Base-by-base conservation (phyloP, 129 eudicot genomes). In the Escallonia herrerae region DNA sequence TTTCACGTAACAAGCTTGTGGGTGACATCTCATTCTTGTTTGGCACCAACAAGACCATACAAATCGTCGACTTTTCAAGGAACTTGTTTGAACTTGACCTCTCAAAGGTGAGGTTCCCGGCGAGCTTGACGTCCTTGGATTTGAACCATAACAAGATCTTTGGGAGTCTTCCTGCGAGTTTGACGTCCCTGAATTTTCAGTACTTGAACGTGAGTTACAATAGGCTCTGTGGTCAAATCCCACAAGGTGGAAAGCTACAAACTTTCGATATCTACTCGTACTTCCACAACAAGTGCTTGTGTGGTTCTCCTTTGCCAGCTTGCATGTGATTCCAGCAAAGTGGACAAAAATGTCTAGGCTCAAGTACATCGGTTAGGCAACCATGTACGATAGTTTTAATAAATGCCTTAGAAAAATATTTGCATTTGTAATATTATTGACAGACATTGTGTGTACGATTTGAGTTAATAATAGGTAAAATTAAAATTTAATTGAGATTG, bases 21-120 rank as follows among this genome's bases (percentile, higher is more conserved):
- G 95, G 97, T 0, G 97, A 86, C 50, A 7, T 84, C 1, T 83
- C 88, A 5, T 78, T 85, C 64, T 66, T 89, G 71, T 89, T 89
- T 45, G 90, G 96, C 8, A 39, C 47, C 3, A 75, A 79, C 60
- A 89, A 89, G 77, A 81, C 80, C 6, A 15, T 71, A 6, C 53
- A 64, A 10, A 15, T 4, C 3, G 58, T 65, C 1, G 75, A 72
- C 42, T 67, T 85, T 5, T 77, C 83, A 2, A 70, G 90, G 70
- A 86, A 86, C 64, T 8, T 7, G 47, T 74, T 89, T 37, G 22
- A 63, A 75, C 83, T 86, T 37, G 74, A 86, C 65, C 15, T 90
- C 6, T 67, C 91, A 0, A 51, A 62, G 1, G 65, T 81, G 11
- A 74, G 47, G 63, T 73, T 89, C 58, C 80, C 87, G 7, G 78